Base-by-base conservation (phyloP, 2,329 filamentous ascomycete genomes). In the Aspergillus sp. region DNA sequence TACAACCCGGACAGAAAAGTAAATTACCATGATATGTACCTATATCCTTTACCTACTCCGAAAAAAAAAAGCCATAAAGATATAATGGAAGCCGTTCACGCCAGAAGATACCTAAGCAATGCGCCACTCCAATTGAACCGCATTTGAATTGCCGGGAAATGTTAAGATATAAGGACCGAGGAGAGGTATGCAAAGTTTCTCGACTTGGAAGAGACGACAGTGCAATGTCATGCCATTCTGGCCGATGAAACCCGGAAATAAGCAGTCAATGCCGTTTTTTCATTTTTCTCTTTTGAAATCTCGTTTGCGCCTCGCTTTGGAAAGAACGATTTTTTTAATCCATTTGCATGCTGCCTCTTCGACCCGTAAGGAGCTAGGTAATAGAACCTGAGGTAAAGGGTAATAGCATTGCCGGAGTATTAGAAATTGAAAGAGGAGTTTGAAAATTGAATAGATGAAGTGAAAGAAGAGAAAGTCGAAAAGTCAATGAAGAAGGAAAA, bases 361-460 rank as follows among this genome's bases (percentile, higher is more conserved):
- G 64, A 64, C 64, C 67, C 65, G 66, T 69, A 40, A 4, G 27
- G 27, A 31, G 69, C 65, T 69, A 66, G 66, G 68, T 51, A 9
- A 11, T 31, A 45, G 27, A 24, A 12, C 47, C 46, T 24, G 33
- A 21, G 27, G 55, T 62, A 48, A 56, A 41, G 55, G 52, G 27
- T 56, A 58, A 60, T 49, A 57, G 48, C 55, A 64, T 63, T 62
- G 59, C 60, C 62, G 62, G 56, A 62, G 55, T 60, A 55, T 63
- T 67, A 64, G 46, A 48, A 64, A 55, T 58, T 44, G 54, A 55
- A 48, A 59, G 41, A 27, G 39, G 27, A 43, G 24, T 37, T n/a
- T 41, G 17, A 17, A 40, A 55, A 35, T 8, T 24, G 51, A 57
- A 27, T 37, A 48, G 6, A 33, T 15, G 24, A 49, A 21, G 15